Percentiles rank a stretch among this genome's conserved stretches.
Evolutionary conservation across 2,329 filamentous ascomycete species (phyloP).

Genomic region (Cordyceps tenuipes): DNA sequence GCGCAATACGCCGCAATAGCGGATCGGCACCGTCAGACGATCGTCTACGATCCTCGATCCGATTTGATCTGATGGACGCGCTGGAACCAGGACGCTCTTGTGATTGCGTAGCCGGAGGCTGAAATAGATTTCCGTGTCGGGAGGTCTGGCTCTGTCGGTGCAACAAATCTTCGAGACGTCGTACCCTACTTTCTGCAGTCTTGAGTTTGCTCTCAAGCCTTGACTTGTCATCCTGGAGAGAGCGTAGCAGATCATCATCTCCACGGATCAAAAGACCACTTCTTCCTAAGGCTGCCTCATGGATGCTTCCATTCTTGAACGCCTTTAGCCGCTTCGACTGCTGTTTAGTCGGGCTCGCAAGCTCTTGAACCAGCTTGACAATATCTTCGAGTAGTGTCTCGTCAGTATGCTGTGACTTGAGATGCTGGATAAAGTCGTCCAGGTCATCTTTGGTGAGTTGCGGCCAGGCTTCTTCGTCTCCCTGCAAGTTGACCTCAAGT

Average conservation of each 20-base stretch:
- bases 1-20: conserved; percentile 41
- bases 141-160: conserved; percentile 67
- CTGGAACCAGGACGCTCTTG: conserved; percentile 42
- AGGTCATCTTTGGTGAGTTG: conserved; percentile 66
- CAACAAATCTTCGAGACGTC: conserved; percentile 83
- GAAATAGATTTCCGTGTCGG: conserved; percentile 49
- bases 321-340: conserved; percentile 81
- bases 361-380: conserved; percentile 65
- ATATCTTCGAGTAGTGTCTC: conserved; percentile 62
- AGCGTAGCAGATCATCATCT: conserved; percentile 73
- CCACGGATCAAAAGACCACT: conserved; percentile 78
- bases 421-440: conserved; percentile 58
- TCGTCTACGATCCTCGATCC: conserved; percentile 34
- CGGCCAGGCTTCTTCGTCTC: conserved; percentile 75
- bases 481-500: conserved; percentile 77
- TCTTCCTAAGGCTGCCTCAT: conserved; percentile 80
- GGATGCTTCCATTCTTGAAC: conserved; percentile 93
- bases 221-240: conserved; percentile 73
- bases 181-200: conserved; percentile 81
- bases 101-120: conserved; percentile 36
- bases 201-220: conserved; percentile 66
- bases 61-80: conserved; percentile 39
- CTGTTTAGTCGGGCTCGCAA: conserved; percentile 75
- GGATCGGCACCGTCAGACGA: conserved; percentile 40
- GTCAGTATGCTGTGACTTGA: conserved; percentile 60